A percentile compares a stretch with the other conserved stretches of the same genome.
These are phyloP conservation scores for Sporisorium iseilematis-ciliati DNA, from an alignment of 1,284 basidiomycete species.

Conservation along the genomic window DNA sequence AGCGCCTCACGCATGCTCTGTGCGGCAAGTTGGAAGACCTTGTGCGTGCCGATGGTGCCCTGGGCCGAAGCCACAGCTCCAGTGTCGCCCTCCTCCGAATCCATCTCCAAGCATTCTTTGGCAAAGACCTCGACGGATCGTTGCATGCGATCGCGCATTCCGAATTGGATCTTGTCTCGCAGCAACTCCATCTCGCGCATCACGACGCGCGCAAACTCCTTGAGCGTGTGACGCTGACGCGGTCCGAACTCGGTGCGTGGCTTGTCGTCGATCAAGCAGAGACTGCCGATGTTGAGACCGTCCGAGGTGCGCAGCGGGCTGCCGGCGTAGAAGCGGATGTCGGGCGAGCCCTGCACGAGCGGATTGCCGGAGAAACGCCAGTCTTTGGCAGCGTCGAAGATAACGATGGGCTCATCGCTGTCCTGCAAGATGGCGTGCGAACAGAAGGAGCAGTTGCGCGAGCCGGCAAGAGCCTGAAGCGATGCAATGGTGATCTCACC, in stretches of 20 bases:
- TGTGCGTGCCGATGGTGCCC: conserved; percentile 39
- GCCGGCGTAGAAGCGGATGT: conserved; percentile 89
- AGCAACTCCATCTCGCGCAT: conserved; percentile 96
- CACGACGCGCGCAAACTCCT: conserved; percentile 90
- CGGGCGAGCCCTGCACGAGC: conserved; percentile 77
- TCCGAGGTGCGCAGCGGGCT: conserved; percentile 88
- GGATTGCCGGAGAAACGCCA: conserved; percentile 91
- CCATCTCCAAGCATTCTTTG: conserved; percentile 91
- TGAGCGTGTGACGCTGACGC: conserved; percentile 87
- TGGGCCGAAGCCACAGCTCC: conserved; percentile 27
- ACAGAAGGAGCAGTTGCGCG: conserved; percentile 81
- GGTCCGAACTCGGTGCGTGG: conserved; percentile 88
- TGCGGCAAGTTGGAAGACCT: conserved; percentile 75
- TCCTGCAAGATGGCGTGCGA: conserved; percentile 85
- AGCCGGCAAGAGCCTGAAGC: conserved; percentile 68
- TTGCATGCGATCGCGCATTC: conserved; percentile 90
- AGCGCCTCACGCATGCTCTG: conserved; percentile 88
- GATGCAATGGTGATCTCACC: conserved; percentile 35
- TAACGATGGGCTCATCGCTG: conserved; percentile 88
- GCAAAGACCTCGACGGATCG: conserved; percentile 95
- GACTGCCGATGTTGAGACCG: conserved; percentile 88
- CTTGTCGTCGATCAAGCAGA: conserved; percentile 86
- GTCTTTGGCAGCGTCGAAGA: conserved; percentile 82
- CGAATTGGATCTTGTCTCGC: conserved; percentile 92
- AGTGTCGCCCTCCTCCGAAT: conserved; percentile 71